Evolutionary conservation across 2,329 filamentous ascomycete species (phyloP), one percentile per base, ranked within the genome.

Genomic region (Cytospora mali): DNA sequence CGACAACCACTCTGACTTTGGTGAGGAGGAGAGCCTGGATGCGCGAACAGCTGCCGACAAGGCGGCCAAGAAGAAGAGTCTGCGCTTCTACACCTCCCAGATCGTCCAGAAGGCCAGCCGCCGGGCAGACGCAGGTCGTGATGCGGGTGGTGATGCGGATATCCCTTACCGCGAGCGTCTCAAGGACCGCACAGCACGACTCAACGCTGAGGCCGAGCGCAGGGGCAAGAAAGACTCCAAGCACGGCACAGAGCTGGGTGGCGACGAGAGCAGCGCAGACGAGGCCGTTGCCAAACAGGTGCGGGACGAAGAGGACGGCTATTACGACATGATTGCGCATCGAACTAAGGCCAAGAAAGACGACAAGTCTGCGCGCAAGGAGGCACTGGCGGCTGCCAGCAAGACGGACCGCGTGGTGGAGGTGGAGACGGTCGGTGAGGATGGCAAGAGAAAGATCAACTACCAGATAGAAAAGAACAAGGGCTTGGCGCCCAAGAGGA

Each of bases 381-480:
- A 82, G 46, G 85, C 84, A 6, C 79, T 84, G 51, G 81, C 82
- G 21, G 79, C 81, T 3, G 90, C 90, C 21, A 84, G 82, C 62
- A 89, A 89, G 66, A 81, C 85, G 58, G 82, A 89, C 65, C 81
- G 84, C 4, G 79, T 89, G 1, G 81, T 90, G 1, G 84, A 88
- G 69, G 81, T 86, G 64, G 89, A 91, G 72, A 82, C 84, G 70
- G 75, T 96, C 50, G 92, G 90, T 49, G 81, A 87, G 62, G 93
- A 97, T 70, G 94, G 93, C 64, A 96, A 97, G 80, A 84, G 96
- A 64, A 92, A 92, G 76, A 96, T 99, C 74, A 91, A 87, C 21
- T 98, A 97, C 77, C 86, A 88, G 69, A 99, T 99, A 72, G 87
- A 93, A 79, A 97, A 98, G 86, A 99, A 99, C 79, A 97, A 97